These are phyloP conservation scores for Thielaviopsis musarum DNA, from an alignment of 2,329 filamentous ascomycete species.

Conservation along the genomic window DNA sequence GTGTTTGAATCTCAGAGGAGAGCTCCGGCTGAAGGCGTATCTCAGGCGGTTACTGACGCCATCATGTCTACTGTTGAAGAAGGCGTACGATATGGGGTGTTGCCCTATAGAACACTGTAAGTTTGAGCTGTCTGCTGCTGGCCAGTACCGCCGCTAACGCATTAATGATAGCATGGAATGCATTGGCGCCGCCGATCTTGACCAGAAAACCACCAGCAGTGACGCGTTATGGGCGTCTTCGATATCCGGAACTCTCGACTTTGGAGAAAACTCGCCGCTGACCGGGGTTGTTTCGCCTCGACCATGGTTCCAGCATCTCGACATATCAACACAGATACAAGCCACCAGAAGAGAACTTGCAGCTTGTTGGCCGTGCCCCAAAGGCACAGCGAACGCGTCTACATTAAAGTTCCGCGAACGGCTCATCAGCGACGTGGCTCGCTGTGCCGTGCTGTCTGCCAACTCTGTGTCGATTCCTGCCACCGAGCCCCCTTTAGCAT, in stretches of 20 bases:
- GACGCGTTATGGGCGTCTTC: conserved; percentile 1
- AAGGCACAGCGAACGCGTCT: background rate
- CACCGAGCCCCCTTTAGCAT: background rate
- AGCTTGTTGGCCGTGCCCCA: background rate
- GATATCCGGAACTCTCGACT: background rate
- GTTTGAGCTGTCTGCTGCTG: background rate
- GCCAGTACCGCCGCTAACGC: background rate
- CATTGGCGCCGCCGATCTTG: background rate
- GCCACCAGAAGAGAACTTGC: background rate
- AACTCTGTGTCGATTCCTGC: background rate
- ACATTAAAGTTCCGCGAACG: background rate
- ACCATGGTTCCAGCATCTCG: background rate
- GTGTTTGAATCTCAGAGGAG: background rate
- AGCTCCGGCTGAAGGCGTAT: background rate
- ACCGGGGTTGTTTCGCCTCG: background rate
- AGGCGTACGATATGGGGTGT: background rate
- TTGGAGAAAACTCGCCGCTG: background rate
- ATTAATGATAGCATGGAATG: conserved; percentile 4
- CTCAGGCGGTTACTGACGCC: background rate
- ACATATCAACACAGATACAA: background rate
- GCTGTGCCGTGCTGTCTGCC: background rate
- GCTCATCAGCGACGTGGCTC: background rate
- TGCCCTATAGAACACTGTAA: conserved; percentile 8
- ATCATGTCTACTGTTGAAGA: conserved; percentile 1
- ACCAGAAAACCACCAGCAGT: background rate